Evolutionary conservation across 2,329 filamentous ascomycete species (phyloP), one percentile per base, ranked within the genome.

Genomic region (Arthrobotrys conoides): DNA sequence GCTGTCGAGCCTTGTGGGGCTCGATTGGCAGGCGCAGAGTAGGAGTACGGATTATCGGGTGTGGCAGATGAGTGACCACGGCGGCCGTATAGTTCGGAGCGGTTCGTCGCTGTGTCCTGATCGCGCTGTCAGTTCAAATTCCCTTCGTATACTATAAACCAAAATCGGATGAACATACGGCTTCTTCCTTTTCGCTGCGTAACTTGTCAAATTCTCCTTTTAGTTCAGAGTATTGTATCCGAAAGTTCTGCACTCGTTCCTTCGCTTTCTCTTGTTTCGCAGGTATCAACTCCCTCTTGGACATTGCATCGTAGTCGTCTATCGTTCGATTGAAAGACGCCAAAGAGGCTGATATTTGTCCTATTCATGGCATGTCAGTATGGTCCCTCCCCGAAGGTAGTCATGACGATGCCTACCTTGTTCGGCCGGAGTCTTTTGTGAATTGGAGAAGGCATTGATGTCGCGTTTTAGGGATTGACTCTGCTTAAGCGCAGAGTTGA

Each of bases 21-120:
- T 83, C 85, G 82, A 20, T 82, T 82, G 22, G 85, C 86, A 68
- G 84, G 86, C 81, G 86, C 87, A 3, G 85, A 83, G 80, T 92
- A 90, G 16, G 93, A 90, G 84, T 98, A 98, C 0, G 96, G 96
- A 83, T 98, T 98, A 84, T 98, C 96, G 0, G 96, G 95, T 1
- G 90, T 91, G 4, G 85, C 83, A 0, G 92, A 92, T n/a, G 90
- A 86, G 46, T 90, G 89, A 83, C 89, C 87, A 57, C 96, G 88
- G 65, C 96, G 88, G 27, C 94, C 95, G 0, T 98, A 88, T 27
- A 99, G 88, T 84, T 98, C 96, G 80, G 89, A 89, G 61, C 93
- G 89, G 83, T 94, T 93, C 71, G 86, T 84, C 64, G 86, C 85
- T 81, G 92, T 89, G 66, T 89, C 88, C 64, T 87, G 86, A 86